Percentiles rank a stretch among this genome's conserved stretches.
Conservation (phyloP, 2,329 filamentous ascomycete species). For the Fusarium sp. region DNA sequence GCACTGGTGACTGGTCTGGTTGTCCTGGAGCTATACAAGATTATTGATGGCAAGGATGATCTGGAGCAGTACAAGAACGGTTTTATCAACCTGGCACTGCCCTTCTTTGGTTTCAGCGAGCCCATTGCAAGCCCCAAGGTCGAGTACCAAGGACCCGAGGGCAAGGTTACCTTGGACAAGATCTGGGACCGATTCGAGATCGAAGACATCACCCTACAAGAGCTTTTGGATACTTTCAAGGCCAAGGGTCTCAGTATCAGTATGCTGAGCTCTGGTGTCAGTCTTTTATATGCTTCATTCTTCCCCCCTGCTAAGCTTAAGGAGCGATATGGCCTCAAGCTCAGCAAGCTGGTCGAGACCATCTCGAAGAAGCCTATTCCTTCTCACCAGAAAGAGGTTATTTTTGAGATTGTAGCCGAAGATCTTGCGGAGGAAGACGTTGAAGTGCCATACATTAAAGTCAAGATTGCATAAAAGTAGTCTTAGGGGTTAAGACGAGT, state of each 20-base stretch:
- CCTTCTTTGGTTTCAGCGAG: conserved; percentile 98
- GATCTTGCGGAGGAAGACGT: conserved; percentile 91
- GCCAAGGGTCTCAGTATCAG: conserved; percentile 81
- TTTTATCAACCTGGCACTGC: conserved; percentile 94
- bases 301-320: conserved; percentile 81
- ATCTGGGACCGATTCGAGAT: conserved; percentile 98
- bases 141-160: conserved; percentile 80
- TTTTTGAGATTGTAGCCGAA: conserved; percentile 95
- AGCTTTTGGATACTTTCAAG: conserved; percentile 85
- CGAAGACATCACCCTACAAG: conserved; percentile 80
- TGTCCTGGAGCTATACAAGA: conserved; percentile 92
- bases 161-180: conserved; percentile 88
- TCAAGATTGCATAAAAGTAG: conserved; percentile 65
- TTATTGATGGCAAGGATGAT: conserved; percentile 94
- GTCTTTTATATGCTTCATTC: conserved; percentile 92
- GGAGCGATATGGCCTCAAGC: conserved; percentile 82
- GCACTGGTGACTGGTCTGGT: conserved; percentile 95
- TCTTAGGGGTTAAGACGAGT: neutral
- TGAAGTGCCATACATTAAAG: conserved; percentile 95
- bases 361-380: conserved; percentile 94
- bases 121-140: conserved; percentile 94
- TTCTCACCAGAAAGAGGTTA: conserved; percentile 90
- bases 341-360: conserved; percentile 86
- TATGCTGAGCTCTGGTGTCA: conserved; percentile 98
- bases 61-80: conserved; percentile 99